These are phyloP conservation scores for Fusarium sp. DNA, from an alignment of 2,329 filamentous ascomycete species.

Conservation along the genomic window DNA sequence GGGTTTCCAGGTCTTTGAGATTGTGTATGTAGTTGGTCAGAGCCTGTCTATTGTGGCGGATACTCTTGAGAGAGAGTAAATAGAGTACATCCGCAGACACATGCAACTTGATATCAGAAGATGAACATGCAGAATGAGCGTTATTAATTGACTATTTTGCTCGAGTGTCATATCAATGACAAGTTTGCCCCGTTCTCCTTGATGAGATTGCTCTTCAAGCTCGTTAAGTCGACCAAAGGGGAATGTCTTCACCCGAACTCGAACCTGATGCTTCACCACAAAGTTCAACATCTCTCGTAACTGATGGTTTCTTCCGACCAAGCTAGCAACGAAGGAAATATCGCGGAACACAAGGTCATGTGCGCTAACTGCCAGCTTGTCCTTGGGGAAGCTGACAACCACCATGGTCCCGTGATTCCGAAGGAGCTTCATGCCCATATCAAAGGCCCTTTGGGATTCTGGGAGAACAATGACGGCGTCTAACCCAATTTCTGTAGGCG, in stretches of 20 bases:
- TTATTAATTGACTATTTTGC: neutral
- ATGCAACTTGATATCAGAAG: neutral
- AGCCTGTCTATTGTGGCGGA: neutral
- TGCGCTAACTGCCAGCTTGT: neutral
- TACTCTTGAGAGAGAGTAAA: neutral
- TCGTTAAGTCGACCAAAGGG: neutral
- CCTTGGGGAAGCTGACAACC: neutral
- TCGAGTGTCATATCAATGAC: neutral
- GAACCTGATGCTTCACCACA: neutral
- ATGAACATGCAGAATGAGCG: neutral
- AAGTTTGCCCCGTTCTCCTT: neutral
- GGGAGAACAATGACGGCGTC: neutral
- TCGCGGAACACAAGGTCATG: neutral
- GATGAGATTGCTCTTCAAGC: neutral
- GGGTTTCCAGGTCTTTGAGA: constrained; percentile 30
- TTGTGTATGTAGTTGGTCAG: constrained; percentile 23
- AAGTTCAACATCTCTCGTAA: neutral
- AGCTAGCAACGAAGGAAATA: neutral
- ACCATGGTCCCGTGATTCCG: neutral
- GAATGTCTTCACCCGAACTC: neutral
- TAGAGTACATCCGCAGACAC: neutral
- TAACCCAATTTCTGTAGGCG: neutral
- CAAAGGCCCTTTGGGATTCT: neutral
- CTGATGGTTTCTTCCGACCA: neutral
- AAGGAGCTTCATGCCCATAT: neutral